Evolutionary conservation across 2,329 filamentous ascomycete species (phyloP).

Genomic region (Colletotrichum horii): DNA sequence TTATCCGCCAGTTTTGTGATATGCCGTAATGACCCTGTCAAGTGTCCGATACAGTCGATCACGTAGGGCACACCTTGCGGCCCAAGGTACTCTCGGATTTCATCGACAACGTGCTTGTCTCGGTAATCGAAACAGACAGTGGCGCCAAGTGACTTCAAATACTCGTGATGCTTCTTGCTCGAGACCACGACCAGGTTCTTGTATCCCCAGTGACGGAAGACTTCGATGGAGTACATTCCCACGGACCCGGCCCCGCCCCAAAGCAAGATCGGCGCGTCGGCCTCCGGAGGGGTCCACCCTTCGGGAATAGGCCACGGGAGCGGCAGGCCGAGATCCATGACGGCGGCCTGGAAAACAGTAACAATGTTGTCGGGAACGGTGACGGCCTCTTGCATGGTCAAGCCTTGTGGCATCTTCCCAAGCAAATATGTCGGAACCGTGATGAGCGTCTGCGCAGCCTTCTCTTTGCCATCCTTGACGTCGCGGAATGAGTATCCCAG

Average conservation of each 20-base stretch:
- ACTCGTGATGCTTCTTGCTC: slow-evolving; percentile 48
- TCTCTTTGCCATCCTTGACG: slow-evolving; percentile 48
- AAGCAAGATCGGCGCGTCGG: slow-evolving; percentile 47
- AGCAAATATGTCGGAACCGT: slow-evolving; percentile 56
- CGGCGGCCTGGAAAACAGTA: slow-evolving; percentile 62
- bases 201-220: slow-evolving; percentile 59
- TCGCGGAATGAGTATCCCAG: slow-evolving; percentile 58
- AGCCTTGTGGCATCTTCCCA: slow-evolving; percentile 46
- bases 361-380: slow-evolving; percentile 64
- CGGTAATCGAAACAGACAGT: slow-evolving; percentile 53
- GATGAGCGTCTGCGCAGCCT: slow-evolving; percentile 60
- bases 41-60: slow-evolving; percentile 61
- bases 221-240: slow-evolving; percentile 54
- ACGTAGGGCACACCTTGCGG: slow-evolving; percentile 44
- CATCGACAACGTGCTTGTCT: slow-evolving; percentile 36
- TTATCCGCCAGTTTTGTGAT: slow-evolving; percentile 54
- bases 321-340: slow-evolving; percentile 53
- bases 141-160: slow-evolving; percentile 49
- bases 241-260: slow-evolving; percentile 61
- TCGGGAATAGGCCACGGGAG: slow-evolving; percentile 62
- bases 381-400: slow-evolving; percentile 50
- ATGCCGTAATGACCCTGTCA: slow-evolving; percentile 49
- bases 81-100: slow-evolving; percentile 33
- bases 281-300: slow-evolving; percentile 38
- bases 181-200: slow-evolving; percentile 53